Conservation (phyloP, 306 rosid species). For the Acacia confusa region DNA sequence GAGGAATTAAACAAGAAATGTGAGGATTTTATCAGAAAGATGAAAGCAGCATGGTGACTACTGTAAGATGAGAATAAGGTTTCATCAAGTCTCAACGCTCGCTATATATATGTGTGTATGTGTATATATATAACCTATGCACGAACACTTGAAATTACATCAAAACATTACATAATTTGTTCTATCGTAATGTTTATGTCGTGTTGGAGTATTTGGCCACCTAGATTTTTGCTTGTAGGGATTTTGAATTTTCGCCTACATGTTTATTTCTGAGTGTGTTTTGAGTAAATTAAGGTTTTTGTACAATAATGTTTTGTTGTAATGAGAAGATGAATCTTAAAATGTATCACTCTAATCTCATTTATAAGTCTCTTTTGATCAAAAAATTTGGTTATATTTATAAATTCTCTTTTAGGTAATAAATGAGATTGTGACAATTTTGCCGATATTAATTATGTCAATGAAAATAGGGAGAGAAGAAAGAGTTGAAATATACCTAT, state of each 20-base stretch:
- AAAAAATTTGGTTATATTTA: no score
- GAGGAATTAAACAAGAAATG: conserved; percentile 78
- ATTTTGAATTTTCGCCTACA: background rate
- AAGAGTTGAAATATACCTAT: no score
- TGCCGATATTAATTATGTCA: no score
- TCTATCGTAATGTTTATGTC: background rate
- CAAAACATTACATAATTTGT: background rate
- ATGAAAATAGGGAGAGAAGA: no score
- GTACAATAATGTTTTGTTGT: background rate
- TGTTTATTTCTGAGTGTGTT: conserved; percentile 6
- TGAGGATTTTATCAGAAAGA: conserved; percentile 74
- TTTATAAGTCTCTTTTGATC: no score
- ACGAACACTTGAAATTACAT: background rate
- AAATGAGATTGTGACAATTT: no score
- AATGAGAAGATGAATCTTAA: background rate
- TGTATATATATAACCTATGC: background rate
- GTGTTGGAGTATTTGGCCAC: background rate
- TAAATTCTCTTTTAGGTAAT: no score
- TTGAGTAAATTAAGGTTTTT: background rate
- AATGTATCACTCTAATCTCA: no score
- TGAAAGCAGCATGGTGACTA: conserved; percentile 45
- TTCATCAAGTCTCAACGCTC: background rate
- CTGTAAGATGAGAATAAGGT: background rate
- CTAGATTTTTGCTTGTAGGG: conserved; percentile 23
- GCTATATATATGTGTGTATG: no score